A percentile compares a stretch with the other conserved stretches of the same genome.
These are phyloP conservation scores for Starmerella vaccinii DNA, from an alignment of 805 yeast species.

Conservation along the genomic window DNA sequence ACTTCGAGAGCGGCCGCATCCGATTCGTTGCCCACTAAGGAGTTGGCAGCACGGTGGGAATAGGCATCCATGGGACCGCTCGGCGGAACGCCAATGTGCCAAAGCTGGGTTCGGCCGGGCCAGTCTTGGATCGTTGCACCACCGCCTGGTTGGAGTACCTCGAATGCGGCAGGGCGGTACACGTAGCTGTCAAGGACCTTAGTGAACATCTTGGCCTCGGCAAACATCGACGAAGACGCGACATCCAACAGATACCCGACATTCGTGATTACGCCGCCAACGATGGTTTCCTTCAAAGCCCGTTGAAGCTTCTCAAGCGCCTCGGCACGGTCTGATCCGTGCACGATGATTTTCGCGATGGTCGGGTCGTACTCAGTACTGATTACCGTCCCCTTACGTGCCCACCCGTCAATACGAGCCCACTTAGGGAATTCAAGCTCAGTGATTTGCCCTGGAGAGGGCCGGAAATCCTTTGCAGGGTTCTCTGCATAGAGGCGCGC, in stretches of 20 bases:
- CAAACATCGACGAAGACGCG: conserved; percentile 76
- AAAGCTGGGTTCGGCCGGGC: conserved; percentile 75
- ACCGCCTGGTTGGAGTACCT: conserved; percentile 80
- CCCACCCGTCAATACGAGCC: conserved; percentile 96
- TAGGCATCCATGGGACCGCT: conserved; percentile 97
- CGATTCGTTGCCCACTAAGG: conserved; percentile 76
- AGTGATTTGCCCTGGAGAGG: conserved; percentile 89
- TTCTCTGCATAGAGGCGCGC: conserved; percentile 95
- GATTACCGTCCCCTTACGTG: conserved; percentile 70
- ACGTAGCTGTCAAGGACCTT: conserved; percentile 74
- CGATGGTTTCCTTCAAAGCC: conserved; percentile 78
- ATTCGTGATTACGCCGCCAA: conserved; percentile 82
- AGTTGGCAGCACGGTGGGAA: conserved; percentile 80
- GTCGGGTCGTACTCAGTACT: conserved; percentile 96
- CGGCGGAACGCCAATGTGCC: conserved; percentile 96
- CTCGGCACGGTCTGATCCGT: conserved; percentile 79
- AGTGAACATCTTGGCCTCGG: conserved; percentile 72
- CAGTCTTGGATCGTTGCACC: conserved; percentile 94
- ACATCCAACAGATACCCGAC: conserved; percentile 80
- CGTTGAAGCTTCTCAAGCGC: conserved; percentile 65
- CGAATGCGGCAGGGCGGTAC: conserved; percentile 76
- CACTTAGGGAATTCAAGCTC: conserved; percentile 76
- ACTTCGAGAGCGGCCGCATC: conserved; percentile 83
- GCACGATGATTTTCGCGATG: conserved; percentile 89
- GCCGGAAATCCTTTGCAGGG: conserved; percentile 88